Evolutionary conservation across 768 basidiomycete species (phyloP).

Genomic region (Rhizopogon rudus): DNA sequence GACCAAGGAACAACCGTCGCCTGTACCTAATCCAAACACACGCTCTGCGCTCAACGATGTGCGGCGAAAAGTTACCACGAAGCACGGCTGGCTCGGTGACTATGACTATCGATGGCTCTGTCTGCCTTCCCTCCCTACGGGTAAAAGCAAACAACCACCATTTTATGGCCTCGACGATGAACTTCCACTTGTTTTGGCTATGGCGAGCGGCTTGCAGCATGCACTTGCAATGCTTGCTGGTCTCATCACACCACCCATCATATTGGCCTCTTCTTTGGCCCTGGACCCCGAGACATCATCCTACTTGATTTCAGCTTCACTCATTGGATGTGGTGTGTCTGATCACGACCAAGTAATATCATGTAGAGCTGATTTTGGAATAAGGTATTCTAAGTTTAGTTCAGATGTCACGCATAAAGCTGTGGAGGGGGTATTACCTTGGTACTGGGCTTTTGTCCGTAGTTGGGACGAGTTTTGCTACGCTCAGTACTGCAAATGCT

Average conservation of each 20-base stretch:
- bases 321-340: slow-evolving; percentile 69
- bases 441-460: slow-evolving; percentile 81
- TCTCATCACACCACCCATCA: slow-evolving; percentile 79
- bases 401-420: slow-evolving; percentile 67
- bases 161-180: slow-evolving; percentile 74
- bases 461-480: slow-evolving; percentile 78
- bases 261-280: slow-evolving; percentile 60
- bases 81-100: slow-evolving; percentile 77
- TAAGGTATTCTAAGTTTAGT: slow-evolving; percentile 72
- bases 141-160: slow-evolving; percentile 42
- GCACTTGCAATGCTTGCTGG: slow-evolving; percentile 81
- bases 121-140: slow-evolving; percentile 54
- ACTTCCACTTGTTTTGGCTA: slow-evolving; percentile 67
- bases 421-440: slow-evolving; percentile 61
- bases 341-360: background rate
- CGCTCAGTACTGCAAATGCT: slow-evolving; percentile 66
- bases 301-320: slow-evolving; percentile 78
- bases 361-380: background rate
- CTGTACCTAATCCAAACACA: slow-evolving; percentile 7
- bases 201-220: slow-evolving; percentile 71
- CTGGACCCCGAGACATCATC: slow-evolving; percentile 55
- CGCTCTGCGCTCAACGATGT: slow-evolving; percentile 7
- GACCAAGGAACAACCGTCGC: slow-evolving; percentile 13
- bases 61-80: slow-evolving; percentile 38
- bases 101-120: slow-evolving; percentile 79